Evolutionary conservation across 441 rosid genomes (phyloP).

Genomic region (Codiaeum variegatum): DNA sequence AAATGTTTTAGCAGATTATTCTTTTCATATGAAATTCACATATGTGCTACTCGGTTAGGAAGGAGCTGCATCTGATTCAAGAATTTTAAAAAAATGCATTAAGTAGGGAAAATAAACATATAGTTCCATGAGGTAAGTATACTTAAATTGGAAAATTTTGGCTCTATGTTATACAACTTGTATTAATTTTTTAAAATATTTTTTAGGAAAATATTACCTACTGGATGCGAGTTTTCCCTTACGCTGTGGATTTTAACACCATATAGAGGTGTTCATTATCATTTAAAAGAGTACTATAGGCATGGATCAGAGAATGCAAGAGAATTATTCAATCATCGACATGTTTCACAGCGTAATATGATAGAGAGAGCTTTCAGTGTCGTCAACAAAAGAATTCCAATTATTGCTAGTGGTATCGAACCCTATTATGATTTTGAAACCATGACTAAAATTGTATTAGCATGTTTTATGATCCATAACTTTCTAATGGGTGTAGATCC

Average conservation of each 20-base stretch:
- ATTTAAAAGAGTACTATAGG: background rate
- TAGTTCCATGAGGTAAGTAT: background rate
- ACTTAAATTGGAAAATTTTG: no score
- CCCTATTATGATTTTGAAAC: background rate
- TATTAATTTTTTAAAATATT: no score
- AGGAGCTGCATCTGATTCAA: background rate
- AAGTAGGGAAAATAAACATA: background rate
- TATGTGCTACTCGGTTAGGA: no score
- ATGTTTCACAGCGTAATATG: background rate
- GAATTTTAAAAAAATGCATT: background rate
- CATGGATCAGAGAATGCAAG: background rate
- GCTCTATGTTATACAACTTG: background rate
- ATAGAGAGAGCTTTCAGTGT: background rate
- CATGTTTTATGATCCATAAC: background rate
- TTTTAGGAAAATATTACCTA: background rate
- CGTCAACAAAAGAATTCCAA: background rate
- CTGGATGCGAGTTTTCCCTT: background rate
- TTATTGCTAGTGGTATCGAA: background rate
- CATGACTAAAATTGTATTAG: background rate
- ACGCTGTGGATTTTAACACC: background rate
- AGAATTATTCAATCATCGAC: background rate
- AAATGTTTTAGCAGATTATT: background rate
- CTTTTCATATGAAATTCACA: background rate
- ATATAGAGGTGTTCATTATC: background rate
- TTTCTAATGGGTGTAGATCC: background rate